Evolutionary conservation across 805 yeast genomes (phyloP).

Genomic region (Ogataea thermomethanolica): DNA sequence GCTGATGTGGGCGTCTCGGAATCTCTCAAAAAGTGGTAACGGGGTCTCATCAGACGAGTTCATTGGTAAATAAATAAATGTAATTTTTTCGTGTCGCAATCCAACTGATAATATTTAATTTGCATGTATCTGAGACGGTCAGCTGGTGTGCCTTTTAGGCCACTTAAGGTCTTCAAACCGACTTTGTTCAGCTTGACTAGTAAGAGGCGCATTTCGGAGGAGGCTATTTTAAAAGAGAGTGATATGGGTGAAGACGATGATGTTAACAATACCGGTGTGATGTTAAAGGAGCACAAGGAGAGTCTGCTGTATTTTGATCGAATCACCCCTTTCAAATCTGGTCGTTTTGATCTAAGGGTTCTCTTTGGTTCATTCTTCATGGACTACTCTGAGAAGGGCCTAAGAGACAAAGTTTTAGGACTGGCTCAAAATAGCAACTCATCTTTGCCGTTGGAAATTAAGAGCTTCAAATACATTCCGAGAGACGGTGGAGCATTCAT

Average conservation of each 20-base stretch:
- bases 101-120: background rate
- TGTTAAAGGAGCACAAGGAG: constrained; percentile 46
- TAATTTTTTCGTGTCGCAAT: constrained; percentile 10
- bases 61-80: constrained; percentile 1
- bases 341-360: constrained; percentile 45
- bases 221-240: constrained; percentile 33
- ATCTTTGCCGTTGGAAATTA: constrained; percentile 37
- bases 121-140: constrained; percentile 1
- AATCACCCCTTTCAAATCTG: constrained; percentile 40
- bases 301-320: constrained; percentile 56
- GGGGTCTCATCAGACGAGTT: constrained; percentile 6
- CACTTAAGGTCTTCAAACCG: no score
- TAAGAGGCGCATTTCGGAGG: constrained; percentile 23
- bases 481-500: constrained; percentile 96
- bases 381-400: constrained; percentile 37
- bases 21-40: constrained; percentile 17
- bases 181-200: no score
- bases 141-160: background rate
- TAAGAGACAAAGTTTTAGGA: constrained; percentile 28
- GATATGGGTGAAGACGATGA: constrained; percentile 54
- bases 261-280: constrained; percentile 56
- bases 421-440: constrained; percentile 38
- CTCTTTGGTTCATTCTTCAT: constrained; percentile 39
- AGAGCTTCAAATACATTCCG: constrained; percentile 62
- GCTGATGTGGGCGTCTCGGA: constrained; percentile 18